Percentiles rank a stretch among this genome's conserved stretches.
Conservation (phyloP, 164 flowering plant species). For the Vitis amurensis region DNA sequence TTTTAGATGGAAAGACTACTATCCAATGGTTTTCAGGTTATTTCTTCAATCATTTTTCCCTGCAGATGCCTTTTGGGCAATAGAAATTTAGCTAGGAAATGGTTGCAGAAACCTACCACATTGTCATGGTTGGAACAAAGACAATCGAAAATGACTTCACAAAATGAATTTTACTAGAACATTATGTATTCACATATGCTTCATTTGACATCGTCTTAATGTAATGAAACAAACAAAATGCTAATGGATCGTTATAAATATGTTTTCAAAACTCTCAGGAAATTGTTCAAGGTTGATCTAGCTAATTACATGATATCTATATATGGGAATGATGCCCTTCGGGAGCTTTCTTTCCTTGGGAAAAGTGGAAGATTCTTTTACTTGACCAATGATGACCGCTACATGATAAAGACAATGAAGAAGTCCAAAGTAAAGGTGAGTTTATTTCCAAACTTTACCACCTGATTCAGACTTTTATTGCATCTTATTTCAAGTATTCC, state of each 20-base stretch:
- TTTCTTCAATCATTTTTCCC: background rate
- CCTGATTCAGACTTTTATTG: background rate
- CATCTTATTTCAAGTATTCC: background rate
- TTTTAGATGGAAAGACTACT: constrained; percentile 88
- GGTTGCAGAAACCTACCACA: no score
- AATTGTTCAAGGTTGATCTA: constrained; percentile 84
- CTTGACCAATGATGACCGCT: constrained; percentile 77
- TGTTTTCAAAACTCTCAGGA: constrained; percentile 72
- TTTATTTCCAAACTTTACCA: background rate
- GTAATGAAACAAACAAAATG: no score
- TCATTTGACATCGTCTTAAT: no score
- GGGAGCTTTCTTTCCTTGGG: constrained; percentile 94
- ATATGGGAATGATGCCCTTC: constrained; percentile 90
- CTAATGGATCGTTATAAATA: background rate
- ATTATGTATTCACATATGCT: no score
- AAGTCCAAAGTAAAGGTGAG: constrained; percentile 83
- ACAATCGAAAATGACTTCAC: no score
- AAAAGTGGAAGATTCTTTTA: constrained; percentile 96
- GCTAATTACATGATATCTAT: constrained; percentile 96
- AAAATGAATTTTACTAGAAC: no score
- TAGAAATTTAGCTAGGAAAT: no score
- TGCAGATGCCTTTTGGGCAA: background rate
- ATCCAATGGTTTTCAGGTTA: constrained; percentile 83
- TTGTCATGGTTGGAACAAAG: no score
- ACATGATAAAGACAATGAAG: constrained; percentile 88